phyloP scores from a whole-genome alignment of 345 rosid genomes.

The Lagerstroemia speciosa region DNA sequence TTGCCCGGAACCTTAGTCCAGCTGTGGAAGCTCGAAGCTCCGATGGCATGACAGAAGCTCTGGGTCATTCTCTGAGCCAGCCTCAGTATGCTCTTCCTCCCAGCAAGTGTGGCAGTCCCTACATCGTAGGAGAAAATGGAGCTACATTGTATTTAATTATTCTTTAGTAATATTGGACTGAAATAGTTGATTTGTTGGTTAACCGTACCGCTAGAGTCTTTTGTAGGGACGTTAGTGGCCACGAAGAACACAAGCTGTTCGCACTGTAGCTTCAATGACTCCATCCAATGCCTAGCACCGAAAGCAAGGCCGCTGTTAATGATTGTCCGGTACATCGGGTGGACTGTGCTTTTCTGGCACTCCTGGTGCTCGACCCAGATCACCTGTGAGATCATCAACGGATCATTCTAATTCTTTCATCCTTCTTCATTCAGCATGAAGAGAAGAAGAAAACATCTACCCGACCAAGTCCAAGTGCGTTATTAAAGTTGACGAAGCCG shows the following conservation, averaged over 20 bases:
- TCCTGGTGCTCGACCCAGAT: constrained; percentile 93
- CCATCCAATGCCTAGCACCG: constrained; percentile 90
- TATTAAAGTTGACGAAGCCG: background rate
- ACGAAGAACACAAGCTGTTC: constrained; percentile 92
- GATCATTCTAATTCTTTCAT: background rate
- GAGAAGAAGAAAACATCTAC: no score
- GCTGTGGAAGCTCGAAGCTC: constrained; percentile 89
- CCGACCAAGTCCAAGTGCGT: no score
- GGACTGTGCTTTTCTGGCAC: constrained; percentile 64
- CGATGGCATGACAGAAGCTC: constrained; percentile 70
- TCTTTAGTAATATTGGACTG: no score
- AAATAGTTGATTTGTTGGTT: background rate
- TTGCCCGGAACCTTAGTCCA: constrained; percentile 82
- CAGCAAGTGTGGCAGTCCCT: constrained; percentile 92
- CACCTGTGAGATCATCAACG: constrained; percentile 33
- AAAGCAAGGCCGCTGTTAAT: constrained; percentile 84
- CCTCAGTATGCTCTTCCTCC: constrained; percentile 88
- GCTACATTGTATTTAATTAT: no score
- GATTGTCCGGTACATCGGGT: constrained; percentile 60
- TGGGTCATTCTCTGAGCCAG: constrained; percentile 89
- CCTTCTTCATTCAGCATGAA: no score
- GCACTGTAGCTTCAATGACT: constrained; percentile 78
- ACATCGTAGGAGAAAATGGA: background rate
- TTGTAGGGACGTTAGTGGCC: constrained; percentile 99
- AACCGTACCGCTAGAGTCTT: constrained; percentile 72